phyloP scores from a whole-genome alignment of 331 rosid species.

The Prunus yedoensis region DNA sequence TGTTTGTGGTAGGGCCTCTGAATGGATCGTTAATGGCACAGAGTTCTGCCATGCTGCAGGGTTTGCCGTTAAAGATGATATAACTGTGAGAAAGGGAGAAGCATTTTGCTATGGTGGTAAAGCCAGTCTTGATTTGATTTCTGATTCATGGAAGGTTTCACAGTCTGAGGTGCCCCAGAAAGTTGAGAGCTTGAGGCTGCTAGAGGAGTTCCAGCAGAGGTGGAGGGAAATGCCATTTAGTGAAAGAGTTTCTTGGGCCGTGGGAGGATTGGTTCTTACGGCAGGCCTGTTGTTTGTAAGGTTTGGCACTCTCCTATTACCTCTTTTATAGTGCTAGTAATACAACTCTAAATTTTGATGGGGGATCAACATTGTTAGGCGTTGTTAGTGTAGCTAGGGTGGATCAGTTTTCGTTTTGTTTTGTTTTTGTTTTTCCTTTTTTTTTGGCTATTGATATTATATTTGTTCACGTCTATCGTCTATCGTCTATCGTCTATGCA shows the following conservation, averaged over 20 bases:
- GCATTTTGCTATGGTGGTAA: slow-evolving; percentile 76
- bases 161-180: slow-evolving; percentile 37
- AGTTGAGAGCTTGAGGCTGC: slow-evolving; percentile 30
- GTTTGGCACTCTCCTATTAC: slow-evolving; percentile 37
- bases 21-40: slow-evolving; percentile 92
- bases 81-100: slow-evolving; percentile 33
- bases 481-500: slow-evolving; percentile 32
- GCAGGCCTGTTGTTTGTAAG: slow-evolving; percentile 78
- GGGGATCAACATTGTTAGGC: no score
- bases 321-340: neutral
- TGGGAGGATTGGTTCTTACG: slow-evolving; percentile 92
- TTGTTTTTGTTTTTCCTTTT: neutral
- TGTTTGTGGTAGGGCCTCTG: slow-evolving; percentile 92
- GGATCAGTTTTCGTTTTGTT: neutral
- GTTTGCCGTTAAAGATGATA: slow-evolving; percentile 56
- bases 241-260: slow-evolving; percentile 88
- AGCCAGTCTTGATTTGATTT: slow-evolving; percentile 69
- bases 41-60: slow-evolving; percentile 88
- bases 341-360: neutral
- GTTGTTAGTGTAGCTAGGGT: neutral
- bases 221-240: slow-evolving; percentile 54
- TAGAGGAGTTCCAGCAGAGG: slow-evolving; percentile 65
- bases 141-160: slow-evolving; percentile 78
- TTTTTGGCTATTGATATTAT: neutral
- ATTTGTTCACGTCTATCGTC: neutral